Base-by-base conservation (phyloP, 345 rosid species). In the Kernera saxatilis region DNA sequence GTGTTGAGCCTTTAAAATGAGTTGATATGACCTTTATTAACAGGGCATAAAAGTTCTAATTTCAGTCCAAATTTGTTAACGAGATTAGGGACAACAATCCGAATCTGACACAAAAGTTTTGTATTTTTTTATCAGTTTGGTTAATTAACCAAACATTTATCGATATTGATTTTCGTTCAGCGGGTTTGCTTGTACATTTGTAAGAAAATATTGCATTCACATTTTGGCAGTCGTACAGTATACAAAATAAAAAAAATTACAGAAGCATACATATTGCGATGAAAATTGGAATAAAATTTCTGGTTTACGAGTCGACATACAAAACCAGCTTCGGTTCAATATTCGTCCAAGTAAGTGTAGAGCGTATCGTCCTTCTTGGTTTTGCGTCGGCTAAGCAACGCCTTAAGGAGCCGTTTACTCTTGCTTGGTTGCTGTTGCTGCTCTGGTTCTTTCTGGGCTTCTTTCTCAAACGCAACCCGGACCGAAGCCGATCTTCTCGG, bases 381-480 rank as follows among this genome's bases (percentile, higher is more conserved):
- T 79, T 93, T 93, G 64, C 97, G 98, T 46, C 96, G 82, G 74
- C 98, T 90, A 48, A 93, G 96, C 77, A 93, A 78, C 14, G 96
- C 90, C 81, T 90, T 90, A 57, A 90, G 93, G 13, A 93, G 85
- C 11, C 92, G 87, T 71, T 90, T 93, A 62, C 98, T 87, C 79
- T 90, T 93, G 84, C 97, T 90, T 3, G 88, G 97, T 54, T 80
- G 53, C 8, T 84, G 92, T 23, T 72, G 76, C 14, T 72, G 73
- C 48, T 93, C 93, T 10, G 76, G 19, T 21, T 86, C 92, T 73
- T 78, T 85, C 5, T 72, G 52, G 22, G 66, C 79, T 50, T 84
- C 90, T 84, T 80, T 83, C 56, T 84, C 96, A 0, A 88, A 71
- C 4, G 78, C 89, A 60, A 81, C 62, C 0, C 86, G 84, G 87